A percentile compares a stretch with the other conserved stretches of the same genome.
Conservation (phyloP, 192 early-diverging fungal species). For the Backusella macrospora region DNA sequence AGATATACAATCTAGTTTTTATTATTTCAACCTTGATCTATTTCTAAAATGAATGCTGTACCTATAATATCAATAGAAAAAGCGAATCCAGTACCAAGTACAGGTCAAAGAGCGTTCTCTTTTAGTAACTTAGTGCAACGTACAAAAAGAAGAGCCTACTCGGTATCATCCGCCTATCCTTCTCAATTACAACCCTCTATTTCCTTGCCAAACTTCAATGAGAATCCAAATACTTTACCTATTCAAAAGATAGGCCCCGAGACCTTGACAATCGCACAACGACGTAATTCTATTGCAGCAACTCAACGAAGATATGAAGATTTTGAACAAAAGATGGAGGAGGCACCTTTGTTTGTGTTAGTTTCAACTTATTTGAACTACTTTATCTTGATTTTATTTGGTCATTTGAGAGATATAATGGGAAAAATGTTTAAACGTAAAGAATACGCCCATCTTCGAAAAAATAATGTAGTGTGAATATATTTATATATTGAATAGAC, state of each 20-base stretch:
- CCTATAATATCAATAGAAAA: background rate
- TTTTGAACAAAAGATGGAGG: constrained; percentile 42
- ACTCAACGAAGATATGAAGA: constrained; percentile 38
- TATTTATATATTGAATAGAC: background rate
- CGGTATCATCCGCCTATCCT: constrained; percentile 38
- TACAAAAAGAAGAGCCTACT: constrained; percentile 32
- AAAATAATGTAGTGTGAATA: constrained; percentile 31
- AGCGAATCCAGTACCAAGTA: background rate
- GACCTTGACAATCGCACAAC: constrained; percentile 26
- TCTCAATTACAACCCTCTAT: constrained; percentile 19
- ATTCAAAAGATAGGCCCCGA: constrained; percentile 19
- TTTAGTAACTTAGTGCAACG: constrained; percentile 22
- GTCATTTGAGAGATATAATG: constrained; percentile 83
- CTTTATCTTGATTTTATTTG: constrained; percentile 82
- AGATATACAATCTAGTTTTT: background rate
- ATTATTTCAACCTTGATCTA: background rate
- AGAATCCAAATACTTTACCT: background rate
- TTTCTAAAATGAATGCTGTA: background rate
- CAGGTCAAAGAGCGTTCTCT: constrained; percentile 24
- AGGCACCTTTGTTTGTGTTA: constrained; percentile 65
- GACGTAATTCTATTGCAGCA: constrained; percentile 27
- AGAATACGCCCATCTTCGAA: constrained; percentile 64
- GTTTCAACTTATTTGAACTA: constrained; percentile 88
- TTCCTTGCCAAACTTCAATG: constrained; percentile 1
- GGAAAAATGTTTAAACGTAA: constrained; percentile 66